A percentile compares a stretch with the other conserved stretches of the same genome.
phyloP scores from a whole-genome alignment of 192 early-diverging fungal genomes.

The Coemansia sp. region DNA sequence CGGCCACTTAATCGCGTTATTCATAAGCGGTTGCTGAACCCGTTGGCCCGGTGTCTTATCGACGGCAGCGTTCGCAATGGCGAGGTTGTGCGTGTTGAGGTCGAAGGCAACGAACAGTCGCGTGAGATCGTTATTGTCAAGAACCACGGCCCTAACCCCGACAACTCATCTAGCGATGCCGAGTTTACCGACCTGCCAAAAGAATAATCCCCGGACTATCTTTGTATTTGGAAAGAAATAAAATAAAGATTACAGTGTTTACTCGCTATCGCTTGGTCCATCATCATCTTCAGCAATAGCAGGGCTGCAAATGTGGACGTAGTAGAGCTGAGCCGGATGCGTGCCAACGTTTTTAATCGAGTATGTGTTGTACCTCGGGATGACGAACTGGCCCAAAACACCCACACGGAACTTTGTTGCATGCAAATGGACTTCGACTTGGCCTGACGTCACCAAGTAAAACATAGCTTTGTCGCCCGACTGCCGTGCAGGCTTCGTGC shows the following conservation, averaged over 20 bases:
- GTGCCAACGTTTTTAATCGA: conserved; percentile 46
- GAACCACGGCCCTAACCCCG: conserved; percentile 29
- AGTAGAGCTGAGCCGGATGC: conserved; percentile 47
- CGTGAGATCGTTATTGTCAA: conserved; percentile 27
- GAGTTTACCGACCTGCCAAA: conserved; percentile 34
- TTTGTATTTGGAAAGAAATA: conserved; percentile 4
- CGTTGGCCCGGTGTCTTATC: conserved; percentile 60
- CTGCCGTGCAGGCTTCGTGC: conserved; percentile 31
- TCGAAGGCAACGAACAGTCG: conserved; percentile 20
- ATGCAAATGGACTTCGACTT: conserved; percentile 38
- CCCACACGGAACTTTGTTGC: conserved; percentile 34
- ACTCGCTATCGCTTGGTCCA: background rate
- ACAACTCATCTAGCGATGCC: conserved; percentile 18
- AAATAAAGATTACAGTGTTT: background rate
- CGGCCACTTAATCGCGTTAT: conserved; percentile 69
- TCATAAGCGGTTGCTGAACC: conserved; percentile 60
- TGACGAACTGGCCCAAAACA: conserved; percentile 40
- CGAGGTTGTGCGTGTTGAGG: conserved; percentile 56
- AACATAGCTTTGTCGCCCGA: conserved; percentile 21
- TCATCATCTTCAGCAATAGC: background rate
- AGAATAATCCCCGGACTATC: background rate
- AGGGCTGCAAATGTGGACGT: conserved; percentile 21
- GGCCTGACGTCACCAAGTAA: conserved; percentile 39
- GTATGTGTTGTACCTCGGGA: conserved; percentile 37
- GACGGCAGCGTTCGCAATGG: conserved; percentile 62